Percentiles rank a stretch among this genome's conserved stretches.
Conservation (phyloP, 345 rosid species). For the Noccaea bulbosa region DNA sequence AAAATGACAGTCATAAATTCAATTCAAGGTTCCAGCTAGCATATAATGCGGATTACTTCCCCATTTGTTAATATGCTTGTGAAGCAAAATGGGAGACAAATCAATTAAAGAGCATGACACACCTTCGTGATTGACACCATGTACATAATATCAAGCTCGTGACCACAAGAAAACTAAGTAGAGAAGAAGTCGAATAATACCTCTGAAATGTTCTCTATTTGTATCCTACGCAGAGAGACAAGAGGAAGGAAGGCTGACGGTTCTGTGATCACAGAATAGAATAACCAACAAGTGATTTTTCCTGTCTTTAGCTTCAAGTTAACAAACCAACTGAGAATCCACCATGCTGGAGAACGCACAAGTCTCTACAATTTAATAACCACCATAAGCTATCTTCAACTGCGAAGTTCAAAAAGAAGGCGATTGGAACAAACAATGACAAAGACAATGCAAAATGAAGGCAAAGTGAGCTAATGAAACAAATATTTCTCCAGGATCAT, state of each 20-base stretch:
- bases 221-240: background rate
- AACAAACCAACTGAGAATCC: conserved; percentile 7
- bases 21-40: background rate
- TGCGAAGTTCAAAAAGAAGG: background rate
- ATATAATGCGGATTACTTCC: background rate
- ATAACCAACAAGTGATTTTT: background rate
- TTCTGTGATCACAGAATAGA: conserved; percentile 5
- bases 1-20: background rate
- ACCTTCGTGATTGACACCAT: conserved; percentile 3
- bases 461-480: conserved; percentile 6
- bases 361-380: background rate
- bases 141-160: conserved; percentile 24
- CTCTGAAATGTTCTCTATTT: background rate
- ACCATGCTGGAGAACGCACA: background rate
- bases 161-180: background rate
- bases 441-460: conserved; percentile 10
- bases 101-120: background rate
- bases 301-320: conserved; percentile 4
- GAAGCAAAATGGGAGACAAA: background rate
- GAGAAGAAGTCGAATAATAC: conserved; percentile 1
- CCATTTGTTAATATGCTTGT: background rate
- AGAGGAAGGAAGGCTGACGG: background rate
- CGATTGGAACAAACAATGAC: conserved; percentile 13
- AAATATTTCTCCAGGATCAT: background rate
- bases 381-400: background rate